phyloP scores from a whole-genome alignment of 2,329 filamentous ascomycete genomes.

The Neonectria neomacrospora region DNA sequence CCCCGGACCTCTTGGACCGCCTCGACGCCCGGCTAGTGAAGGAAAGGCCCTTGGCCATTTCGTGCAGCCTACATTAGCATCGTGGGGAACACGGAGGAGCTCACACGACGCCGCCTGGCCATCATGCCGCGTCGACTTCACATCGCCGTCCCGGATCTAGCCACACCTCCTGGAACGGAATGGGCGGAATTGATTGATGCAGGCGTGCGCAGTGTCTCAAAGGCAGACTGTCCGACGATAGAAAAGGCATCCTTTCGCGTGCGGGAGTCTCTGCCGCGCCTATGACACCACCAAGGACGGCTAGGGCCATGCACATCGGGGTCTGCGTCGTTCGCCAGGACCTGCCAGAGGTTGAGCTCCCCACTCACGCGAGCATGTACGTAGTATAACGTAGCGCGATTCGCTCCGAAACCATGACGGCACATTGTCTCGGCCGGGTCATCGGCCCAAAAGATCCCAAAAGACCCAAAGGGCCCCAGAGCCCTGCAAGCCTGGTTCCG shows the following conservation, averaged over 20 bases:
- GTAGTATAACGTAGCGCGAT: conserved; percentile 4
- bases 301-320: neutral
- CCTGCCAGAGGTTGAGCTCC: conserved; percentile 18
- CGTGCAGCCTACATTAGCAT: conserved; percentile 18
- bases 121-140: conserved; percentile 21
- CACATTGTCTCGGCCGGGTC: conserved; percentile 35
- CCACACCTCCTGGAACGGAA: conserved; percentile 13
- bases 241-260: neutral
- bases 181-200: conserved; percentile 7
- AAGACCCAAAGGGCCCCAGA: conserved; percentile 6
- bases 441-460: conserved; percentile 20
- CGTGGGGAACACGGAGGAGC: conserved; percentile 20
- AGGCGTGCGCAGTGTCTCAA: conserved; percentile 10
- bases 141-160: conserved; percentile 15
- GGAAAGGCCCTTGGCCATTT: conserved; percentile 13
- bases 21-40: neutral
- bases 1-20: neutral
- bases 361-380: conserved; percentile 23
- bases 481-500: neutral
- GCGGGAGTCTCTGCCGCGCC: conserved; percentile 1
- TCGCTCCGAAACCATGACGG: conserved; percentile 25
- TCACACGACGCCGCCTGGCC: conserved; percentile 8
- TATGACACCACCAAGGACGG: conserved; percentile 12
- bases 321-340: conserved; percentile 5
- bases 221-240: neutral